Percentiles rank a stretch among this genome's conserved stretches.
These are phyloP conservation scores for Trametes sanguinea DNA, from an alignment of 768 basidiomycete species.

Conservation along the genomic window DNA sequence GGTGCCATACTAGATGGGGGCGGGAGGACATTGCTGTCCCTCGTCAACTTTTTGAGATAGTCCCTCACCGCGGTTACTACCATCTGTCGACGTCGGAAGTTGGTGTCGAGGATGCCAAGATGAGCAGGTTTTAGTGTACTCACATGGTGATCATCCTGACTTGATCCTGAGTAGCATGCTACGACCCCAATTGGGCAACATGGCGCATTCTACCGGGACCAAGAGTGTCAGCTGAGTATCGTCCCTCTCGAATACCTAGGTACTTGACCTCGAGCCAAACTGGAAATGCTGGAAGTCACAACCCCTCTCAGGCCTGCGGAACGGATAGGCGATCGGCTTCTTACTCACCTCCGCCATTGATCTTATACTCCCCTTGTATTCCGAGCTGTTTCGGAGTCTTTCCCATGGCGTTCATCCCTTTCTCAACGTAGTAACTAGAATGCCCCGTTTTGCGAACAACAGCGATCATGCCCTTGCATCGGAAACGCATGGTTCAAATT, in stretches of 20 bases:
- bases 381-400: conserved; percentile 75
- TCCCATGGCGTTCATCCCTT: conserved; percentile 82
- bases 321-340: not conserved
- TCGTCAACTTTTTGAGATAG: conserved; percentile 61
- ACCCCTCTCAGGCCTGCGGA: not conserved
- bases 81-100: conserved; percentile 43
- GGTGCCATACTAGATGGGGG: conserved; percentile 27
- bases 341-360: conserved; percentile 76
- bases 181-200: conserved; percentile 80
- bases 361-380: conserved; percentile 60
- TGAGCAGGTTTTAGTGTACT: conserved; percentile 28
- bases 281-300: conserved; percentile 62
- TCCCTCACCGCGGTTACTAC: conserved; percentile 67
- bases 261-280: conserved; percentile 73
- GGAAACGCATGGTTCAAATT: not conserved
- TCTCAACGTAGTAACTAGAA: conserved; percentile 84
- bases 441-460: conserved; percentile 81
- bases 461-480: conserved; percentile 58
- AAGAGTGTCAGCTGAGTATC: no score
- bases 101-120: not conserved
- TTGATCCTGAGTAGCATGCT: conserved; percentile 81
- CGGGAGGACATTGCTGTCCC: conserved; percentile 23
- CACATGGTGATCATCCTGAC: conserved; percentile 78
- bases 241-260: no score
- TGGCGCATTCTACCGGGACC: conserved; percentile 60